Percentiles rank a stretch among this genome's conserved stretches.
These are phyloP conservation scores for Tetragonia tetragonoides DNA, from an alignment of 148 eudicot species.

Conservation along the genomic window DNA sequence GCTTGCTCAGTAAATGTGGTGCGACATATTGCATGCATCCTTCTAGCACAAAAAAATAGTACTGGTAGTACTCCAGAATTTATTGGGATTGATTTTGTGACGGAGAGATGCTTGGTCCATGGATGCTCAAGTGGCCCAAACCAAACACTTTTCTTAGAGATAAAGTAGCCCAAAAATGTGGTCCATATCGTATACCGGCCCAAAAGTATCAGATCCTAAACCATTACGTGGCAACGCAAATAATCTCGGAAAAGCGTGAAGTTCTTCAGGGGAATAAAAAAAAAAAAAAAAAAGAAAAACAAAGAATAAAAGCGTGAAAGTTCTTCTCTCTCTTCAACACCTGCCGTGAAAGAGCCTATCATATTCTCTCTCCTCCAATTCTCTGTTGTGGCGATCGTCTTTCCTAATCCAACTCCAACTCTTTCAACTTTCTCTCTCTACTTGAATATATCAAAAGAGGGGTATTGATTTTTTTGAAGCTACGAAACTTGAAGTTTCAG, in stretches of 20 bases:
- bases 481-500: neutral
- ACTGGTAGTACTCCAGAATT: too few species aligned
- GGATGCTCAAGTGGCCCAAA: neutral
- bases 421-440: neutral
- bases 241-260: too few species aligned
- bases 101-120: neutral
- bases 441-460: neutral
- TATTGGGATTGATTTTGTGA: neutral
- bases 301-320: constrained; percentile 4
- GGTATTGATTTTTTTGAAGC: too few species aligned
- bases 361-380: neutral
- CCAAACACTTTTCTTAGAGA: neutral
- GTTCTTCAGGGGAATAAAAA: neutral
- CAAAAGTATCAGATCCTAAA: constrained; percentile 11
- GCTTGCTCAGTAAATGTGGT: too few species aligned
- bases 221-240: neutral
- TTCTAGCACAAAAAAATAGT: too few species aligned
- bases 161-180: neutral
- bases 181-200: constrained; percentile 3
- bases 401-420: neutral
- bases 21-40: too few species aligned
- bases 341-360: neutral
- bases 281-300: neutral
- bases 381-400: neutral
- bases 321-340: neutral